These are phyloP conservation scores for Lasiodiplodia citricola DNA, from an alignment of 2,329 filamentous ascomycete genomes.

Conservation along the genomic window DNA sequence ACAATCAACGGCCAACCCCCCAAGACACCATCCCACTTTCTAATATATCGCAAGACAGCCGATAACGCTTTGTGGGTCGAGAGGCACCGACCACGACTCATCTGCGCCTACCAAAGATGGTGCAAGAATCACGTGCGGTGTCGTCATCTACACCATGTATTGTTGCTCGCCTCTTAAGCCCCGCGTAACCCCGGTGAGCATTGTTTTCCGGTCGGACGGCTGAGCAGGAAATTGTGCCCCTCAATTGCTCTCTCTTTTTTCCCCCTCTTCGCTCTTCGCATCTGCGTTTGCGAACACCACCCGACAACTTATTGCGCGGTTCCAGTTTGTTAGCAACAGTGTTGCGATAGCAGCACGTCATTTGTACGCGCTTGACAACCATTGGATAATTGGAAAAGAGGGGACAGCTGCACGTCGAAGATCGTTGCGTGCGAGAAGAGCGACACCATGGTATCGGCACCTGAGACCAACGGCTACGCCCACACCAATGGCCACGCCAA, in stretches of 20 bases:
- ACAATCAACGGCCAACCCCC: not conserved
- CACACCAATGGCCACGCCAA: constrained; percentile 21
- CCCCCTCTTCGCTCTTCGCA: not conserved
- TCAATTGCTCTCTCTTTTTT: not conserved
- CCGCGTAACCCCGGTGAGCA: not conserved
- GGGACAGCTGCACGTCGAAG: not conserved
- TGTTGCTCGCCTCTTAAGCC: constrained; percentile 19
- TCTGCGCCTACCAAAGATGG: constrained; percentile 13
- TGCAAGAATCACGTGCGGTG: constrained; percentile 26
- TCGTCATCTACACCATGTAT: constrained; percentile 20
- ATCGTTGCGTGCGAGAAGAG: not conserved
- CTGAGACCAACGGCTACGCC: constrained; percentile 14
- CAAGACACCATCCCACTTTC: constrained; percentile 10
- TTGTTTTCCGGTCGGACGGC: not conserved
- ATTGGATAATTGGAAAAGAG: not conserved
- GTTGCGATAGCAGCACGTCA: not conserved
- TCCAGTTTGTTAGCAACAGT: not conserved
- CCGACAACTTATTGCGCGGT: not conserved
- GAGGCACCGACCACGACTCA: not conserved
- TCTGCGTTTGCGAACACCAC: not conserved
- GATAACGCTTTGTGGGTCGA: constrained; percentile 11
- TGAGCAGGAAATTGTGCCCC: not conserved
- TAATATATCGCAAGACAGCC: not conserved
- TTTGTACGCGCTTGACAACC: not conserved
- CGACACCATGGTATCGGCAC: not conserved